Conservation (phyloP, 805 yeast species). For the Starmera caribaea region DNA sequence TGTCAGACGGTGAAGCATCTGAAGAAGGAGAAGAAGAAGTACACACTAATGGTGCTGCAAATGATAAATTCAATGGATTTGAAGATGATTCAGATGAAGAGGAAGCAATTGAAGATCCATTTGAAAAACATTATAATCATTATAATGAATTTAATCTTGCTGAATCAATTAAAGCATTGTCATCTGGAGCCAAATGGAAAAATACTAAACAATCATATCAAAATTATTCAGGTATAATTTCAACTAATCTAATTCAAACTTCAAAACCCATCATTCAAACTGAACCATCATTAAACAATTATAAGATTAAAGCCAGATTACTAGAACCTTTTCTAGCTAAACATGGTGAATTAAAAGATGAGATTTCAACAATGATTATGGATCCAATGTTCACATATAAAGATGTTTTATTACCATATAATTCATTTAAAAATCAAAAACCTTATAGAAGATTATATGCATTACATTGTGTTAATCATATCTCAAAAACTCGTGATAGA, state of each 20-base stretch:
- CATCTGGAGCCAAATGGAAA: conserved; percentile 16
- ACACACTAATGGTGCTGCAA: conserved; percentile 5
- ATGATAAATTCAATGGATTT: conserved; percentile 10
- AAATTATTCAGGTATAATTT: conserved; percentile 13
- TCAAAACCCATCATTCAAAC: conserved; percentile 10
- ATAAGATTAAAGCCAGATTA: conserved; percentile 38
- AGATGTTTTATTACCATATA: conserved; percentile 57
- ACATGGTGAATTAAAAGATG: conserved; percentile 21
- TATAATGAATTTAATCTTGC: conserved; percentile 27
- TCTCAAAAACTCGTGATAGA: conserved; percentile 80
- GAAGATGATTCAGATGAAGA: conserved; percentile 20
- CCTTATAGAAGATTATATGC: conserved; percentile 54
- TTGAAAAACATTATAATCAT: conserved; percentile 63
- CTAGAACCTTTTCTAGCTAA: conserved; percentile 16
- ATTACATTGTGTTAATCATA: conserved; percentile 72
- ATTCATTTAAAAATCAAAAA: conserved; percentile 36
- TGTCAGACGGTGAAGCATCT: conserved; percentile 9
- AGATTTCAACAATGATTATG: conserved; percentile 42
- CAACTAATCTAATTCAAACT: conserved; percentile 9
- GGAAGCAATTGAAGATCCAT: conserved; percentile 53
- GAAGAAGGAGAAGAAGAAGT: conserved; percentile 17
- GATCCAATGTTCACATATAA: conserved; percentile 64
- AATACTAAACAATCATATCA: conserved; percentile 14
- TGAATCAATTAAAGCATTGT: conserved; percentile 23
- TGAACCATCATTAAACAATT: conserved; percentile 19